These are phyloP conservation scores for Castanea mollissima DNA, from an alignment of 306 rosid species.

Conservation along the genomic window DNA sequence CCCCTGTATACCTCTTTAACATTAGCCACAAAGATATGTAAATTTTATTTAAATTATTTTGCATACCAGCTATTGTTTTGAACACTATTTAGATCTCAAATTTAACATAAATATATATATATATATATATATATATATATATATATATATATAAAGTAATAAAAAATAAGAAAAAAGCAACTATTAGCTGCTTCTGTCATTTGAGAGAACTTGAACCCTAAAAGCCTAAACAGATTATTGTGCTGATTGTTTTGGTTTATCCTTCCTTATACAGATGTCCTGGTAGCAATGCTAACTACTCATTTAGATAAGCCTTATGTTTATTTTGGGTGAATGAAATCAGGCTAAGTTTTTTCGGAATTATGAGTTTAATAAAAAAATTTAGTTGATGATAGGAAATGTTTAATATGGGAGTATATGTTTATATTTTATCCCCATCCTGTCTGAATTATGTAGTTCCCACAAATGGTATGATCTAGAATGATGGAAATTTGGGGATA, in stretches of 20 bases:
- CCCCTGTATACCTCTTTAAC: background rate
- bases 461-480: conserved; percentile 67
- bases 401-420: background rate
- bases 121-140: too few relatives aligned
- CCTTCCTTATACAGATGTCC: conserved; percentile 49
- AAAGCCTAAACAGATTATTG: background rate
- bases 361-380: conserved; percentile 42
- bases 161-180: background rate
- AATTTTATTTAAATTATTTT: background rate
- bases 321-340: conserved; percentile 79
- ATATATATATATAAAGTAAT: too few relatives aligned
- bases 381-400: conserved; percentile 17
- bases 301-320: conserved; percentile 55
- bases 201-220: conserved; percentile 12
- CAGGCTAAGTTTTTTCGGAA: conserved; percentile 70
- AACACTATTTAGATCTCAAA: background rate
- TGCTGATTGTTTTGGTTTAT: conserved; percentile 19
- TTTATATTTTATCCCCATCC: conserved; percentile 5
- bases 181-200: background rate
- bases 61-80: background rate
- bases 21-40: background rate
- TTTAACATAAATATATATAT: background rate
- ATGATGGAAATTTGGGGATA: conserved; percentile 77
- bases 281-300: conserved; percentile 53
- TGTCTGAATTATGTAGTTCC: conserved; percentile 45